Evolutionary conservation across 768 basidiomycete genomes (phyloP), one percentile per base, ranked within the genome.

Genomic region (Suillus tomentosus): DNA sequence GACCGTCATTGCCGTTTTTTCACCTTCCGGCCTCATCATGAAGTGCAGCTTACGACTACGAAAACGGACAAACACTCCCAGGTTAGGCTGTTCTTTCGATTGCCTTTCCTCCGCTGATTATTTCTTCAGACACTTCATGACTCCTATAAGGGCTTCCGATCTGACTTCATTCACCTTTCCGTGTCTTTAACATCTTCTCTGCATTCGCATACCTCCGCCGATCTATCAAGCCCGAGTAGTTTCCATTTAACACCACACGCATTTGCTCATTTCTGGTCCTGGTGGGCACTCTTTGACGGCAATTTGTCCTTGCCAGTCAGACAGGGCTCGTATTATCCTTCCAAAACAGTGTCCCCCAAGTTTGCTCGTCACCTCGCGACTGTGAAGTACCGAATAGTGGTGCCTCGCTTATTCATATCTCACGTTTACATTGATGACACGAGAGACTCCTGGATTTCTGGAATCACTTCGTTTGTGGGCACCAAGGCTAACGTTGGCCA

Each of bases 151-250:
- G 91, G 86, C 9, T 97, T 98, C 76, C 89, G 96, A 42, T 96
- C 95, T 6, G 91, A 98, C 76, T 96, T 94, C 73, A 89, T 98
- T 55, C 96, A 99, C 74, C 83, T 96, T 62, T 95, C 95, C 0
- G 82, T 95, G 47, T 97, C 96, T 2, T 78, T 97, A 68, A 84
- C 85, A 31, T 90, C 91, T 2, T 88, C 88, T 8, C 79, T 86
- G 24, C 77, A 71, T 53, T 61, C 62, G 42, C 43, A 55, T 14
- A 31, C 57, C 37, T 50, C 60, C 19, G 73, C 69, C 66, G 67
- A 66, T 9, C 67, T 67, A 14, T 70, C 71, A 7, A 73, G 76
- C 42, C 79, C 84, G 40, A 96, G 89, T 77, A 92, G 85, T 68
- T 78, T 98, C 62, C 91, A 99, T 75, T 84, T 96, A 39, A 92